Base-by-base conservation (phyloP, 257 asterid genomes). In the Verbascum thapsus region DNA sequence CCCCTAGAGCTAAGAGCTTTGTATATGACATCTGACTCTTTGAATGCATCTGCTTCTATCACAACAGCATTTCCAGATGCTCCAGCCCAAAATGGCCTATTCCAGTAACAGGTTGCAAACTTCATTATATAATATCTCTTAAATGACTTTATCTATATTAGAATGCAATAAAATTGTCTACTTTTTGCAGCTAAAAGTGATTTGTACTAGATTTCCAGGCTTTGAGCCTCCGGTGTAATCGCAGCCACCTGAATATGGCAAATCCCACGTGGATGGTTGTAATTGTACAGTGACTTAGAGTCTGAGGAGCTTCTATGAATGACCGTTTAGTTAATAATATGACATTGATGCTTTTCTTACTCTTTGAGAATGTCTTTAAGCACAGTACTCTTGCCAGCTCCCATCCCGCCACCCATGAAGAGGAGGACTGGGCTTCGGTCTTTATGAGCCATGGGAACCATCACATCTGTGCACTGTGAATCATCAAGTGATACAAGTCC, bases 381-480 rank as follows among this genome's bases (percentile, higher is more conserved):
- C 71, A 81, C 90, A 23, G 87, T 80, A 72, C 87, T 83, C 64
- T 83, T 83, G 20, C 87, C 90, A 10, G 87, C 90, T 12, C 90
- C 90, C 90, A 83, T 80, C 4, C 90, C 90, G 12, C 90, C 90
- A 12, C 90, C 90, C 87, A 83, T 83, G 58, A 83, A 70, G 63
- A 83, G 87, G 57, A 83, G 85, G 58, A 83, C 81, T 0, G 85
- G 90, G 50, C 85, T 78, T 71, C 90, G 74, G 65, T 83, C 87
- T 64, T 83, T 78, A 71, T 83, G 90, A 55, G 74, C 90, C 90
- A 83, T 83, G 8, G 90, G 90, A 62, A 83, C 90, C 90, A 83
- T 83, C 53, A 83, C 87, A 34, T 83, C 90, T 34, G 90, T 83
- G 71, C 90, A 83, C 58, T 74, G 78, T 10, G 85, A 82, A 68